phyloP scores from a whole-genome alignment of 1,284 basidiomycete genomes.

The Sphaerobolus stellatus region DNA sequence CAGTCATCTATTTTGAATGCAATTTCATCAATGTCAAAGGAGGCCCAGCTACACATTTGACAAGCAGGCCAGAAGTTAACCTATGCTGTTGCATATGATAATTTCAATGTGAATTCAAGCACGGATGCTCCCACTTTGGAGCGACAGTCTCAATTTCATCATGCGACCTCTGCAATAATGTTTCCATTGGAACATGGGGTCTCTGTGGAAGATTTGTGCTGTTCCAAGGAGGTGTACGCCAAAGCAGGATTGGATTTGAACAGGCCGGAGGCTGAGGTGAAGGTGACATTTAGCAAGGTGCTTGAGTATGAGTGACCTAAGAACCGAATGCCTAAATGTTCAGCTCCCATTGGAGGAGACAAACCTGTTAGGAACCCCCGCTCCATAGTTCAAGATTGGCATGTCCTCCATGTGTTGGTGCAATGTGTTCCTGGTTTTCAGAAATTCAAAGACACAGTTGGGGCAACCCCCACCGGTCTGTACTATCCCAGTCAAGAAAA shows the following conservation, averaged over 20 bases:
- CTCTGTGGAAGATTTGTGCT: no score
- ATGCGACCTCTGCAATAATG: not conserved
- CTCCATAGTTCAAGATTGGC: not conserved
- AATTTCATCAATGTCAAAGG: not conserved
- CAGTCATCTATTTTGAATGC: not conserved
- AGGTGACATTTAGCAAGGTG: no score
- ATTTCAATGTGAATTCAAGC: not conserved
- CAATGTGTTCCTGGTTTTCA: not conserved
- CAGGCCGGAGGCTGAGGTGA: no score
- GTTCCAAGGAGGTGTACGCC: not conserved
- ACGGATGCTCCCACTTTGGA: not conserved
- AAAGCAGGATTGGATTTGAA: no score
- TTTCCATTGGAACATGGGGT: not conserved
- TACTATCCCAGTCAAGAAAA: not conserved
- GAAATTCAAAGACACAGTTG: not conserved
- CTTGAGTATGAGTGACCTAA: no score
- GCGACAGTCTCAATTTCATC: not conserved
- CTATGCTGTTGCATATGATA: not conserved
- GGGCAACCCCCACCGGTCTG: not conserved
- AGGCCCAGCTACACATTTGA: not conserved
- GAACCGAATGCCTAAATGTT: no score
- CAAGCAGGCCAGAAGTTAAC: not conserved
- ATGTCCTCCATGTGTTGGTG: not conserved
- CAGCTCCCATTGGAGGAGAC: no score
- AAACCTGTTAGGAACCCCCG: no score